Percentiles rank a stretch among this genome's conserved stretches.
Evolutionary conservation across 345 rosid species (phyloP).

Genomic region (Moringa oleifera): DNA sequence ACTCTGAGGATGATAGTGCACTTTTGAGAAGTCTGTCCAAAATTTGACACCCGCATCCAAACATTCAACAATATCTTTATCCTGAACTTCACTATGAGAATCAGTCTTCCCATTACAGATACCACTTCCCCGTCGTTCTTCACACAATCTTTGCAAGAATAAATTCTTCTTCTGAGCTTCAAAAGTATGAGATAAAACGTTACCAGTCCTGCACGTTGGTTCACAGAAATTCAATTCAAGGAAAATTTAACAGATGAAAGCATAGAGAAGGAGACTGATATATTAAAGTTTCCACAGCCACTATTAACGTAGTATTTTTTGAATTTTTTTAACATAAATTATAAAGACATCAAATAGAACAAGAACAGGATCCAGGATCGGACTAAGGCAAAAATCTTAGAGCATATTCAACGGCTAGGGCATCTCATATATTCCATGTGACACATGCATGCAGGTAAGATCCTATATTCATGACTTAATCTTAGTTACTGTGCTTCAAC

Average conservation of each 20-base stretch:
- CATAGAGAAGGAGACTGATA: no score
- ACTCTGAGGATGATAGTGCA: slow-evolving; percentile 80
- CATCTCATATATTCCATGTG: no score
- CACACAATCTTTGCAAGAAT: slow-evolving; percentile 71
- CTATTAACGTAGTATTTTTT: no score
- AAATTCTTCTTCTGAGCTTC: slow-evolving; percentile 60
- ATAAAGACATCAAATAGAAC: no score
- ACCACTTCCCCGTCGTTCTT: slow-evolving; percentile 42
- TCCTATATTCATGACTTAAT: not conserved
- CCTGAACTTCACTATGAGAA: slow-evolving; percentile 39
- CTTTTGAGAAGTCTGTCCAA: slow-evolving; percentile 96
- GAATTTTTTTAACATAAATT: no score
- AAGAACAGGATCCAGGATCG: no score
- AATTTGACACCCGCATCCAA: slow-evolving; percentile 61
- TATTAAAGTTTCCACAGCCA: no score
- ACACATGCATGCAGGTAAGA: no score
- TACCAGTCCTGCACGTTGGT: slow-evolving; percentile 53
- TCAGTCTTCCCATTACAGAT: slow-evolving; percentile 21
- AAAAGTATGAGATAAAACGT: slow-evolving; percentile 48
- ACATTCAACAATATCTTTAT: slow-evolving; percentile 62
- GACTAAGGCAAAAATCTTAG: no score
- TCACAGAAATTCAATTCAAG: not conserved
- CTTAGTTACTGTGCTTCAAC: not conserved
- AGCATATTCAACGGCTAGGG: no score
- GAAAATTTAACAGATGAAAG: not conserved